phyloP scores from a whole-genome alignment of 257 asterid genomes.

The Solanum lycopersicoides region DNA sequence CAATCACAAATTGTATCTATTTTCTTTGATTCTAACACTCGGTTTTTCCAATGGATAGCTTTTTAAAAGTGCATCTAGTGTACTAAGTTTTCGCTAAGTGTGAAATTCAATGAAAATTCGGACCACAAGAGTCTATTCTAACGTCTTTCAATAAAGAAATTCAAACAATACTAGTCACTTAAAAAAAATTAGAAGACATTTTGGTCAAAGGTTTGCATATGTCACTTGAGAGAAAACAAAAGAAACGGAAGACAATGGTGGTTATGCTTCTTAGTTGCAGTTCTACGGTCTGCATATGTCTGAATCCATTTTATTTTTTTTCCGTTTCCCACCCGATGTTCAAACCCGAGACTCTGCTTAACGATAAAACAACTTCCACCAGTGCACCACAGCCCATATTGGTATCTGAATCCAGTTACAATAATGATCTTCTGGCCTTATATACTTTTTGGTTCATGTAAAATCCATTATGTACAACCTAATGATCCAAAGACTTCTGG shows the following conservation, averaged over 20 bases:
- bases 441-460: background rate
- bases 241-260: background rate
- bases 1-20: background rate
- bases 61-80: background rate
- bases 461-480: background rate
- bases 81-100: fast-evolving
- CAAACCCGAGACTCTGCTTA: no score
- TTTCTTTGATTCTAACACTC: background rate
- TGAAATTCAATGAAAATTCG: fast-evolving
- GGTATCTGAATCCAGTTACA: background rate
- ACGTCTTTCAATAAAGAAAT: background rate
- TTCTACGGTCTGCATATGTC: background rate
- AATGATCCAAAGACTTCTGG: background rate
- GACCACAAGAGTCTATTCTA: background rate
- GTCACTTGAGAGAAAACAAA: background rate
- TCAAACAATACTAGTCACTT: background rate
- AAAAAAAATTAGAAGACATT: background rate
- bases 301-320: background rate
- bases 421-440: background rate
- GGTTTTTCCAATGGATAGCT: background rate
- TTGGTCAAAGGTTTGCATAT: background rate
- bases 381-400: no score
- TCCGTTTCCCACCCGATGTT: no score
- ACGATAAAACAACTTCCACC: no score
- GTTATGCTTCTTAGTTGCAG: background rate